Evolutionary conservation across 2,329 filamentous ascomycete species (phyloP).

Genomic region (Aspergillus novoparasiticus): DNA sequence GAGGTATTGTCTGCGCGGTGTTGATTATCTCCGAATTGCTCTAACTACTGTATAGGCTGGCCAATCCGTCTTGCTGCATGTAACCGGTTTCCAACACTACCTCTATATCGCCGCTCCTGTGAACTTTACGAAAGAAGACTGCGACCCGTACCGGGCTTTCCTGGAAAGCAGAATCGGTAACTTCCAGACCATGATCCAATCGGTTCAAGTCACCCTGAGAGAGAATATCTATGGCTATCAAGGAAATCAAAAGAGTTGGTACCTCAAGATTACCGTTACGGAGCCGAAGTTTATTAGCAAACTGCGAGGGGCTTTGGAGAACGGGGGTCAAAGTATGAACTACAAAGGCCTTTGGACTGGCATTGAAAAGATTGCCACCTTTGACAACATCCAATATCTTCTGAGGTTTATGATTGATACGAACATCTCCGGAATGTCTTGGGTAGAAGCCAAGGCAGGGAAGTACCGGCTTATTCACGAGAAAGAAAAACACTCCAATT

Average conservation of each 20-base stretch:
- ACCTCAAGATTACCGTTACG: constrained; percentile 88
- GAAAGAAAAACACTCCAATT: constrained; percentile 78
- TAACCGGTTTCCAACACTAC: constrained; percentile 95
- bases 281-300: constrained; percentile 83
- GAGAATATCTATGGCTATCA: constrained; percentile 95
- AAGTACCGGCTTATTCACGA: constrained; percentile 72
- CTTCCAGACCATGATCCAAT: constrained; percentile 73
- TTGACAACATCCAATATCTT: constrained; percentile 94
- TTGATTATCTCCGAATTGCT: constrained; percentile 23
- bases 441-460: constrained; percentile 80
- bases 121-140: constrained; percentile 77
- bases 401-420: constrained; percentile 98
- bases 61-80: constrained; percentile 91
- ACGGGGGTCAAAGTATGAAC: constrained; percentile 66
- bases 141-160: constrained; percentile 74
- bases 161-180: constrained; percentile 79
- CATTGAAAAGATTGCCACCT: constrained; percentile 77
- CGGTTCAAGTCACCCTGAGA: constrained; percentile 77
- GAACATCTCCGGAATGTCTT: constrained; percentile 92
- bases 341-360: constrained; percentile 89
- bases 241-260: constrained; percentile 88
- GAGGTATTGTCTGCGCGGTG: constrained; percentile 53
- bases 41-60: constrained; percentile 55
- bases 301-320: constrained; percentile 75
- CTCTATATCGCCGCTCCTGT: constrained; percentile 89